phyloP scores from a whole-genome alignment of 2,329 filamentous ascomycete genomes.

The Aspergillus ibericus region DNA sequence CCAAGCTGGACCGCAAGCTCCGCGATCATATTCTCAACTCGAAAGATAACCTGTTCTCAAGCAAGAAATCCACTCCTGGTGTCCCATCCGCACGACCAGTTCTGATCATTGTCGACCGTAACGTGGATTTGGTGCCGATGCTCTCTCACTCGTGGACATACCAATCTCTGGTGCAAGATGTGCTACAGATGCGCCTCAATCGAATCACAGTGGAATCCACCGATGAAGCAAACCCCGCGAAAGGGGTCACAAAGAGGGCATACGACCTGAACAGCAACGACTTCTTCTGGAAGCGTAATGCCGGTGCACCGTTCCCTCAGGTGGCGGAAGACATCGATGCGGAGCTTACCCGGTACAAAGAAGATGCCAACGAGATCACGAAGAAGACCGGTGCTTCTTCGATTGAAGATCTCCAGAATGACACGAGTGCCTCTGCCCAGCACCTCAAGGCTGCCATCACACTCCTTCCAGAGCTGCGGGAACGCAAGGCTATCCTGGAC shows the following conservation, averaged over 20 bases:
- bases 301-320: slow-evolving; percentile 85
- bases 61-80: slow-evolving; percentile 60
- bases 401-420: slow-evolving; percentile 88
- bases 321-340: slow-evolving; percentile 95
- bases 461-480: slow-evolving; percentile 82
- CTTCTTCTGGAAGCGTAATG: slow-evolving; percentile 96
- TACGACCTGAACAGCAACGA: slow-evolving; percentile 90
- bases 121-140: slow-evolving; percentile 95
- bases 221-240: slow-evolving; percentile 73
- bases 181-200: slow-evolving; percentile 79
- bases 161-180: slow-evolving; percentile 80
- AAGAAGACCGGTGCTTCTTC: slow-evolving; percentile 92
- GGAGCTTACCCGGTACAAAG: slow-evolving; percentile 90
- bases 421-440: slow-evolving; percentile 83
- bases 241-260: slow-evolving; percentile 76
- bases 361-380: slow-evolving; percentile 90
- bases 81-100: slow-evolving; percentile 79
- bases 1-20: slow-evolving; percentile 91
- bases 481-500: slow-evolving; percentile 88
- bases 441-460: slow-evolving; percentile 97
- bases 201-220: slow-evolving; percentile 89
- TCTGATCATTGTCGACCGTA: slow-evolving; percentile 89
- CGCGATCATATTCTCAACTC: slow-evolving; percentile 96
- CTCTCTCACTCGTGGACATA: slow-evolving; percentile 95
- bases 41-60: slow-evolving; percentile 93